phyloP scores from a whole-genome alignment of 2,329 filamentous ascomycete genomes.

The Teratosphaeria zuluensis region DNA sequence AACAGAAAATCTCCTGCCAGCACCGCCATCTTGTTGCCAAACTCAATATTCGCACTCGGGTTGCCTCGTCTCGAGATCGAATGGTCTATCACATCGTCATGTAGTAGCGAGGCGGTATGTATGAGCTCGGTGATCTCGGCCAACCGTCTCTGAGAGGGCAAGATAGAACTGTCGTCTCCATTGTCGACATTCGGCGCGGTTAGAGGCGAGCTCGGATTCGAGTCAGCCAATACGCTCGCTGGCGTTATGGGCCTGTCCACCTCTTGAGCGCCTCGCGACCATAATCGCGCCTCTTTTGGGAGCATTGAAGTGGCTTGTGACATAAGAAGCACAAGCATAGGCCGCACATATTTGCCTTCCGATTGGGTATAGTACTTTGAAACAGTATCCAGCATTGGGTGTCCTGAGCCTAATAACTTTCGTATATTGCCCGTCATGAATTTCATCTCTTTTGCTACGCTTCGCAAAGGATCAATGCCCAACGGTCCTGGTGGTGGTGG shows the following conservation, averaged over 20 bases:
- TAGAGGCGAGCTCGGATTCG: constrained; percentile 62
- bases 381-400: constrained; percentile 86
- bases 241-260: constrained; percentile 55
- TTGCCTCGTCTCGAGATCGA: constrained; percentile 74
- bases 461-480: constrained; percentile 75
- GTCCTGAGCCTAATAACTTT: constrained; percentile 84
- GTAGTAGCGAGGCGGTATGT: constrained; percentile 88
- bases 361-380: constrained; percentile 97
- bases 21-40: constrained; percentile 99
- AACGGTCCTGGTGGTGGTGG: constrained; percentile 56
- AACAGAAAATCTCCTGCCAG: constrained; percentile 94
- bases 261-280: constrained; percentile 16
- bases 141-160: constrained; percentile 84
- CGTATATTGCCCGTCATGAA: constrained; percentile 89
- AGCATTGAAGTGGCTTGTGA: constrained; percentile 81
- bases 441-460: constrained; percentile 94
- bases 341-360: constrained; percentile 93
- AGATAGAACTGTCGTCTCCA: constrained; percentile 54
- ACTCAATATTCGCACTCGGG: constrained; percentile 84
- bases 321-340: constrained; percentile 92
- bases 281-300: constrained; percentile 48
- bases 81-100: constrained; percentile 97
- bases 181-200: constrained; percentile 40
- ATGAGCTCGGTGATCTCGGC: constrained; percentile 97
- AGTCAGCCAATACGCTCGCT: constrained; percentile 59